phyloP scores from a whole-genome alignment of 345 rosid species.

The Carallia brachiata region DNA sequence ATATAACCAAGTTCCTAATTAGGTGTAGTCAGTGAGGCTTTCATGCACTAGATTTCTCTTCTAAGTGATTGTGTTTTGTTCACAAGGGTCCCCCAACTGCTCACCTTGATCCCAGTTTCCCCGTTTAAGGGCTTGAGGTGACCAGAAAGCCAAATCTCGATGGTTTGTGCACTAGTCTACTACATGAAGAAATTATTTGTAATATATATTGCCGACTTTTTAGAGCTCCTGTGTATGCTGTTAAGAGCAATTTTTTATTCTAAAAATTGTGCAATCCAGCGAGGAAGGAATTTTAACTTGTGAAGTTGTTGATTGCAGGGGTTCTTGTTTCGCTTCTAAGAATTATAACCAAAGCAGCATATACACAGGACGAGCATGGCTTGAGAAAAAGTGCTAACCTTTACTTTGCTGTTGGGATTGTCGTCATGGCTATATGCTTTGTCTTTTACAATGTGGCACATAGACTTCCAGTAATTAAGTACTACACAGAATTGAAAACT shows the following conservation, averaged over 20 bases:
- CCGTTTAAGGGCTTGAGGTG: too few species aligned
- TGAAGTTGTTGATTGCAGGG: constrained; percentile 45
- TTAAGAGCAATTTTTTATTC: not conserved
- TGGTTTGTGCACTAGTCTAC: too few species aligned
- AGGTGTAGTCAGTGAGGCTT: not conserved
- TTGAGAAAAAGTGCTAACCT: constrained; percentile 78
- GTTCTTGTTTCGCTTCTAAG: constrained; percentile 86
- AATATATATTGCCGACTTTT: too few species aligned
- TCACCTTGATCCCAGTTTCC: too few species aligned
- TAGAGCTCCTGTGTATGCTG: too few species aligned
- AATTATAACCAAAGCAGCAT: constrained; percentile 75
- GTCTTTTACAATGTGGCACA: constrained; percentile 70
- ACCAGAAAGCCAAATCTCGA: too few species aligned
- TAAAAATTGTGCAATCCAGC: not conserved
- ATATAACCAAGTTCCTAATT: not conserved
- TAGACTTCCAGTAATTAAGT: constrained; percentile 77
- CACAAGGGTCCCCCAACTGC: too few species aligned
- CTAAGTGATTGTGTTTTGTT: too few species aligned
- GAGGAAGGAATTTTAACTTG: not conserved
- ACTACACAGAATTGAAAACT: constrained; percentile 56
- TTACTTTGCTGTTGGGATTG: constrained; percentile 71
- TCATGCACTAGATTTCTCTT: too few species aligned
- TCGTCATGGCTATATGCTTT: constrained; percentile 67
- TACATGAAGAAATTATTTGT: too few species aligned
- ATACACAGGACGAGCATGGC: constrained; percentile 65